Evolutionary conservation across 1,284 basidiomycete species (phyloP).

Genomic region (Stygiomarasmius scandens): DNA sequence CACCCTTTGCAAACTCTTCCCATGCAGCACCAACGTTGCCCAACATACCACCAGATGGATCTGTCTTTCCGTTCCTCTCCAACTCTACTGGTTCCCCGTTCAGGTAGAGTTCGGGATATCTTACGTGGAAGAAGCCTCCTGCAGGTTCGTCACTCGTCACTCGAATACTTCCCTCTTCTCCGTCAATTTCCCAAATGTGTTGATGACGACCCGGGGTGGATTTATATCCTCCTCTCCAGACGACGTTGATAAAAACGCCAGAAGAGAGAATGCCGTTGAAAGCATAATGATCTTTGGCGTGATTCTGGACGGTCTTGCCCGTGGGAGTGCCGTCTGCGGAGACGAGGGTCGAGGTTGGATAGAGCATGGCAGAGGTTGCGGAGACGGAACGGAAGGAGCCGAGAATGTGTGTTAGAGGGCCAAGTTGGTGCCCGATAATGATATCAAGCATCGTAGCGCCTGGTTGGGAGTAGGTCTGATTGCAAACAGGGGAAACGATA

Average conservation of each 20-base stretch:
- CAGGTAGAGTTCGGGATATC: constrained; percentile 27
- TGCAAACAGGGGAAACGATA: background rate
- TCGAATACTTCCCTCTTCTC: constrained; percentile 35
- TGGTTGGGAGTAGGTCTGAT: constrained; percentile 9
- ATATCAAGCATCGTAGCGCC: constrained; percentile 32
- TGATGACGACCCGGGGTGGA: constrained; percentile 22
- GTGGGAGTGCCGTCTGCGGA: constrained; percentile 27
- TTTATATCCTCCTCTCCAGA: constrained; percentile 28
- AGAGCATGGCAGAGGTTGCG: constrained; percentile 28
- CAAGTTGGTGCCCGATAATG: constrained; percentile 32
- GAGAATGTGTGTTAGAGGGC: constrained; percentile 28
- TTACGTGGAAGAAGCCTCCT: constrained; percentile 22
- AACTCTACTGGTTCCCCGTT: constrained; percentile 30
- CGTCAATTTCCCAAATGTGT: constrained; percentile 39
- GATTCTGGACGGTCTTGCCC: constrained; percentile 22
- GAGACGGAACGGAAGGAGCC: constrained; percentile 34
- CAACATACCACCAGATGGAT: background rate
- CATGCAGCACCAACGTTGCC: constrained; percentile 24
- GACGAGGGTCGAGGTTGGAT: constrained; percentile 29
- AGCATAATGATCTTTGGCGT: constrained; percentile 29
- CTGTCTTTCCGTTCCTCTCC: background rate
- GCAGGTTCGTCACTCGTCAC: constrained; percentile 25
- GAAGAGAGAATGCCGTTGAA: constrained; percentile 29
- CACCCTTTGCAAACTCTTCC: constrained; percentile 29
- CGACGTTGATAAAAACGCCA: constrained; percentile 31